Evolutionary conservation across 1,139 yeast genomes (phyloP).

Genomic region (Blastobotrys illinoisensis): DNA sequence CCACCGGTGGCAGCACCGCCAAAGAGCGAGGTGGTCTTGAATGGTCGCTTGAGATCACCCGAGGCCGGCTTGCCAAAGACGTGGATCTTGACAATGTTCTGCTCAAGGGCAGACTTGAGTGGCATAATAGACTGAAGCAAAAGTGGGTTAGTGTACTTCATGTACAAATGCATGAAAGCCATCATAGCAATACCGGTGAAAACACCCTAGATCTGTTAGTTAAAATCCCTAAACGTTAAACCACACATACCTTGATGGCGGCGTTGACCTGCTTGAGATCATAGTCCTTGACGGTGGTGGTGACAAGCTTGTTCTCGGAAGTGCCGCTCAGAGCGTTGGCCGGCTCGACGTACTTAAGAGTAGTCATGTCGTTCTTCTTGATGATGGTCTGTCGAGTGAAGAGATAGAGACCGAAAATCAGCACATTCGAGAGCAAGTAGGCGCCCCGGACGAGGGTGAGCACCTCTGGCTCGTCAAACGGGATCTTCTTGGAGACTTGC

Average conservation of each 20-base stretch:
- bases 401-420: constrained; percentile 64
- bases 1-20: constrained; percentile 60
- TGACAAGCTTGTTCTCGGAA: constrained; percentile 64
- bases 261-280: constrained; percentile 80
- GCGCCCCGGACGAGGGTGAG: constrained; percentile 72
- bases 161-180: constrained; percentile 96
- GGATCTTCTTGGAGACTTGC: constrained; percentile 89
- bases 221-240: background rate
- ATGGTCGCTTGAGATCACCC: constrained; percentile 96
- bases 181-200: constrained; percentile 94
- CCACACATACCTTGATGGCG: constrained; percentile 49
- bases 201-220: constrained; percentile 39
- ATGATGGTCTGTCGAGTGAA: constrained; percentile 56
- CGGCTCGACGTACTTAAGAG: constrained; percentile 85
- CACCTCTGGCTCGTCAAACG: constrained; percentile 78
- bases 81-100: constrained; percentile 89
- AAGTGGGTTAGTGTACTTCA: constrained; percentile 97
- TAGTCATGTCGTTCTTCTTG: constrained; percentile 79
- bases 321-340: constrained; percentile 76
- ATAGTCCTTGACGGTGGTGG: constrained; percentile 91
- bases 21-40: constrained; percentile 81
- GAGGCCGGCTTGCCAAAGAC: constrained; percentile 75
- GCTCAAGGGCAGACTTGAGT: constrained; percentile 82
- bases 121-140: constrained; percentile 92
- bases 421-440: constrained; percentile 60